These are phyloP conservation scores for Torulaspora gathmanii DNA, from an alignment of 805 yeast species.

Conservation along the genomic window DNA sequence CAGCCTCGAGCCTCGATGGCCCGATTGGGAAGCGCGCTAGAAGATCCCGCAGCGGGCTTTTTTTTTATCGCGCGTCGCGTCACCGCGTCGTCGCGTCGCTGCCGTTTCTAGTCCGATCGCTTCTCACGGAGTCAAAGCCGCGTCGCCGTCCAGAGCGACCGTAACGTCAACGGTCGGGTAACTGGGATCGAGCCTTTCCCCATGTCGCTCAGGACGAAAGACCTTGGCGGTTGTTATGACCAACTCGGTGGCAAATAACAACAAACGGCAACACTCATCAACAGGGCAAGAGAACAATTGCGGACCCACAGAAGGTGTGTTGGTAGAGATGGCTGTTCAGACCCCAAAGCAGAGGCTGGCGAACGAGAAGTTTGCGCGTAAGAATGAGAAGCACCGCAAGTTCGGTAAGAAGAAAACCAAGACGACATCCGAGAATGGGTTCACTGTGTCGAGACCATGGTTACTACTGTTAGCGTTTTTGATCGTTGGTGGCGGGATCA, in stretches of 20 bases:
- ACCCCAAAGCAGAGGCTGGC: constrained; percentile 85
- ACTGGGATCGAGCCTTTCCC: not conserved
- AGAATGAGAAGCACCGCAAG: constrained; percentile 52
- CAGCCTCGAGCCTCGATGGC: constrained; percentile 2
- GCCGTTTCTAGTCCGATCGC: not conserved
- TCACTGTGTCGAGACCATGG: constrained; percentile 65
- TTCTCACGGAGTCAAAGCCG: not conserved
- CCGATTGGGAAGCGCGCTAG: not conserved
- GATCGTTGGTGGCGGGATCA: constrained; percentile 75
- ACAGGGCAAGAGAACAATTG: no score
- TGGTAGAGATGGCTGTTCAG: constrained; percentile 53
- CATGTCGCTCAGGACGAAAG: not conserved
- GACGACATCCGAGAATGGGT: constrained; percentile 36
- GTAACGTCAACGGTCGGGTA: not conserved
- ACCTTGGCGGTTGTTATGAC: not conserved
- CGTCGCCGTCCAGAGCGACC: not conserved
- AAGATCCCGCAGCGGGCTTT: not conserved
- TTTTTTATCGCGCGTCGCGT: no score
- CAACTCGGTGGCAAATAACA: not conserved
- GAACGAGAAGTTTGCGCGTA: constrained; percentile 76
- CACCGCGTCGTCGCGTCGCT: not conserved
- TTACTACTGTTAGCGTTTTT: constrained; percentile 56
- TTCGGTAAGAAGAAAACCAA: constrained; percentile 65
- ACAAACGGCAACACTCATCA: no score
- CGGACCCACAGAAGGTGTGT: not conserved